Evolutionary conservation across 2,329 filamentous ascomycete genomes (phyloP).

Genomic region (Fusarium sp.): DNA sequence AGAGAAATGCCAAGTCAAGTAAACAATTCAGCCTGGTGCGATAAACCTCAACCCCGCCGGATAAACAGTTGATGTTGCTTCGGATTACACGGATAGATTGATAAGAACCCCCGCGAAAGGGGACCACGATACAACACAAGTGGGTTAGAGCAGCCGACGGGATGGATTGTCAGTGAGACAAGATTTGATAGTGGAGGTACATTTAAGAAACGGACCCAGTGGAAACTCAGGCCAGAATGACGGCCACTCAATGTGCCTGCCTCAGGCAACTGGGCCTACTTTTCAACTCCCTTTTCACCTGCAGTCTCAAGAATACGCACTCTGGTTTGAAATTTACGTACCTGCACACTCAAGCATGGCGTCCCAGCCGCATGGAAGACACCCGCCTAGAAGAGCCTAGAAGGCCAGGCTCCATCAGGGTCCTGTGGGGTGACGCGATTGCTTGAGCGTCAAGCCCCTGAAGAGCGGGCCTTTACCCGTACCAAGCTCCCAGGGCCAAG

Average conservation of each 20-base stretch:
- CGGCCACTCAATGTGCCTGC: constrained; percentile 30
- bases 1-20: background rate
- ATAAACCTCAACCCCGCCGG: constrained; percentile 5
- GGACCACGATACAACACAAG: background rate
- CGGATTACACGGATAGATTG: constrained; percentile 9
- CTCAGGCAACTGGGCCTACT: constrained; percentile 43
- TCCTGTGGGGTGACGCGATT: constrained; percentile 36
- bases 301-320: constrained; percentile 36
- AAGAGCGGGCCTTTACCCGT: constrained; percentile 29
- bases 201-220: constrained; percentile 14
- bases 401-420: constrained; percentile 30
- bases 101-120: constrained; percentile 31
- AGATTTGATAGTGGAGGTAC: constrained; percentile 30
- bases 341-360: constrained; percentile 8
- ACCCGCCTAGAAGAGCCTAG: constrained; percentile 12
- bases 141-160: constrained; percentile 1
- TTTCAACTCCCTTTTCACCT: constrained; percentile 16
- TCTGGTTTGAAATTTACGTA: constrained; percentile 40
- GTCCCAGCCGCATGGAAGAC: constrained; percentile 8
- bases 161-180: constrained; percentile 11
- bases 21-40: background rate
- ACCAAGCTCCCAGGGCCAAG: constrained; percentile 12
- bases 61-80: background rate
- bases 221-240: constrained; percentile 36
- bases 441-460: constrained; percentile 23